These are phyloP conservation scores for Fusarium paranaense DNA, from an alignment of 2,329 filamentous ascomycete genomes.

Conservation along the genomic window DNA sequence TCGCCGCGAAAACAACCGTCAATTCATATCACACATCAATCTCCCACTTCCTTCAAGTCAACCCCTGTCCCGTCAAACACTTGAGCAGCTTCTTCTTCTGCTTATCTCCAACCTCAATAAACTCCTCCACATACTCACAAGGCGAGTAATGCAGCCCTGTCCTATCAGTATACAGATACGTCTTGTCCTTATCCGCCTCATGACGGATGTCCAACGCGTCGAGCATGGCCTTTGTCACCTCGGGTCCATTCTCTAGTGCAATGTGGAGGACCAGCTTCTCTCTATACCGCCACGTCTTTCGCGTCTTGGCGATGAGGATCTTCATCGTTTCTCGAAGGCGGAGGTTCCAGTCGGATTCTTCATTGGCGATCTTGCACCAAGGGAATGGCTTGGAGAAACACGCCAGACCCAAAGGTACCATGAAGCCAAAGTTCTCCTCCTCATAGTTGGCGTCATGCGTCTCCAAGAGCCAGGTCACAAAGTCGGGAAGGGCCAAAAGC, in stretches of 20 bases:
- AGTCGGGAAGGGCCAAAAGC: slow-evolving; percentile 7
- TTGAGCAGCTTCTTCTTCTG: slow-evolving; percentile 5
- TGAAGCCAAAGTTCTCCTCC: slow-evolving; percentile 22
- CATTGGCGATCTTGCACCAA: slow-evolving; percentile 18
- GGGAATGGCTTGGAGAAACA: slow-evolving; percentile 17
- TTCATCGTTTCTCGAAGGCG: slow-evolving; percentile 16
- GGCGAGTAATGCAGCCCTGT: slow-evolving; percentile 11
- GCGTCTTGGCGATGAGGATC: slow-evolving; percentile 9
- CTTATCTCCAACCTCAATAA: slow-evolving; percentile 15
- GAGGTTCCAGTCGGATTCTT: slow-evolving; percentile 3
- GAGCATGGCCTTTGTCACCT: slow-evolving; percentile 10
- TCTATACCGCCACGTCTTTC: slow-evolving; percentile 4
- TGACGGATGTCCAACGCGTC: background rate
- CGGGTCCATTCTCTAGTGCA: slow-evolving; percentile 14
- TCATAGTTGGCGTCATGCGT: slow-evolving; percentile 20
- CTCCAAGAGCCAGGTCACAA: slow-evolving; percentile 12
- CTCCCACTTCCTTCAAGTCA: background rate
- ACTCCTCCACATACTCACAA: slow-evolving; percentile 14
- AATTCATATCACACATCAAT: background rate
- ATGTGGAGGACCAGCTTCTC: slow-evolving; percentile 13
- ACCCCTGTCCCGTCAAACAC: slow-evolving; percentile 7
- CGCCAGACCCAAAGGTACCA: slow-evolving; percentile 10
- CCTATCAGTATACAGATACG: slow-evolving; percentile 19
- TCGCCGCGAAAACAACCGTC: background rate
- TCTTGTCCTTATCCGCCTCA: background rate